These are phyloP conservation scores for Leishmania amazonensis DNA, from an alignment of 208 protist species.

Conservation along the genomic window DNA sequence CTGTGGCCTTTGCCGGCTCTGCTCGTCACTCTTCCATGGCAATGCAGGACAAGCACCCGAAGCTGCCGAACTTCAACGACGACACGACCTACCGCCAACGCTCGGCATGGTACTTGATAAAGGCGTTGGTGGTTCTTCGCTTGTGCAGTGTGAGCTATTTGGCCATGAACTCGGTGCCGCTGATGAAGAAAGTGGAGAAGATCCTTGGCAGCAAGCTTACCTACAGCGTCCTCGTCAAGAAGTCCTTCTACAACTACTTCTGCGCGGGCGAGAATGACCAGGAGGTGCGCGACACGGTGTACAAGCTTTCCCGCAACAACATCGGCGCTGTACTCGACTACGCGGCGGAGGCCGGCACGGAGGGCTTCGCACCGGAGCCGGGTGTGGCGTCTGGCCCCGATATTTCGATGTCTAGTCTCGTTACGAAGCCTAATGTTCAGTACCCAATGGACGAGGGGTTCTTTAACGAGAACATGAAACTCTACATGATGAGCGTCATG, in stretches of 20 bases:
- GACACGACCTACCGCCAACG: conserved; percentile 61
- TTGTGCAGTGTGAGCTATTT: conserved; percentile 73
- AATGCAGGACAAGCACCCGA: conserved; percentile 1
- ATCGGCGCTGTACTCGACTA: conserved; percentile 96
- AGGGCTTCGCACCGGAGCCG: conserved; percentile 68
- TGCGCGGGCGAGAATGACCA: conserved; percentile 93
- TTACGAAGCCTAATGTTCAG: conserved; percentile 62
- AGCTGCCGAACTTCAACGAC: conserved; percentile 64
- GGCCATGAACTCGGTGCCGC: conserved; percentile 69
- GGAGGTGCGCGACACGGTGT: conserved; percentile 83
- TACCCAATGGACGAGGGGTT: conserved; percentile 65
- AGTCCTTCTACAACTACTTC: conserved; percentile 95
- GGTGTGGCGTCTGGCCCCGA: conserved; percentile 55
- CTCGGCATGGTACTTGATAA: conserved; percentile 74
- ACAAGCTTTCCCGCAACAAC: conserved; percentile 59
- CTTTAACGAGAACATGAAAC: conserved; percentile 93
- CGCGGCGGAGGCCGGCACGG: conserved; percentile 91
- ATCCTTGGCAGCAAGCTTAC: conserved; percentile 77
- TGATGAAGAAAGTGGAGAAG: conserved; percentile 75
- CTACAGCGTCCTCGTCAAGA: conserved; percentile 79
- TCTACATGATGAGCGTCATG: conserved; percentile 92
- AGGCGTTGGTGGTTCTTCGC: conserved; percentile 71
- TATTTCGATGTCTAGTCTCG: conserved; percentile 68
- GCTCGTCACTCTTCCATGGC: conserved; percentile 17
- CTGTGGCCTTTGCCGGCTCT: conserved; percentile 16